A percentile compares a stretch with the other conserved stretches of the same genome.
phyloP scores from a whole-genome alignment of 345 rosid species.

The Cardamine occulta region DNA sequence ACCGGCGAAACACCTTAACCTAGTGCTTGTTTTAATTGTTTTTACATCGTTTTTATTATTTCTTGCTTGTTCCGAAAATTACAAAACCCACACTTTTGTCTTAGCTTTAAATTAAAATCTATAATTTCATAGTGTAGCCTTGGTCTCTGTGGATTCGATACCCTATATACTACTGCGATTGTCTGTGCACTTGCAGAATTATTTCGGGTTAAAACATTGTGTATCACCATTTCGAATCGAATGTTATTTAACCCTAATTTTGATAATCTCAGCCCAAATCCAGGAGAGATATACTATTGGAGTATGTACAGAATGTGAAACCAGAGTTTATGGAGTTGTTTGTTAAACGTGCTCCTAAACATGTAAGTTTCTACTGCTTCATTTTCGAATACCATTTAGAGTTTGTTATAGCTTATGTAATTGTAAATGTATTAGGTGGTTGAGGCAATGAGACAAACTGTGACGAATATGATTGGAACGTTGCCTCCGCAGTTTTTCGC shows the following conservation, averaged over 20 bases:
- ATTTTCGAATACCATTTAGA: not conserved
- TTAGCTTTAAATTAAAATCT: too few relatives aligned
- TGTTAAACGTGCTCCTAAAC: constrained; percentile 83
- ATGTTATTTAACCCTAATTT: not conserved
- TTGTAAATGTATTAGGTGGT: constrained; percentile 59
- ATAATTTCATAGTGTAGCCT: too few relatives aligned
- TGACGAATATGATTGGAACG: constrained; percentile 94
- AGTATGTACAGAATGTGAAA: constrained; percentile 93
- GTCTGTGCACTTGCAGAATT: too few relatives aligned
- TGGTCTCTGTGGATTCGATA: too few relatives aligned
- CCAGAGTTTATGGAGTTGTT: constrained; percentile 96
- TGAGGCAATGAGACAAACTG: constrained; percentile 96
- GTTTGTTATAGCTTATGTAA: constrained; percentile 5
- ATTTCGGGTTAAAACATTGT: too few relatives aligned
- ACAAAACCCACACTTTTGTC: too few relatives aligned
- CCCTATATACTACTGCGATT: too few relatives aligned
- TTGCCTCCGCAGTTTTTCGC: constrained; percentile 91
- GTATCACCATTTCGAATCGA: not conserved
- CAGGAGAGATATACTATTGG: constrained; percentile 83
- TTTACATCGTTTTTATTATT: too few relatives aligned
- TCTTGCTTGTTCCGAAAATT: too few relatives aligned
- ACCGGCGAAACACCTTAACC: too few relatives aligned
- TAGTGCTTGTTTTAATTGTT: too few relatives aligned
- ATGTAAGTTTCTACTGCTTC: constrained; percentile 50
- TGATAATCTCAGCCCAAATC: constrained; percentile 53